Evolutionary conservation across 345 rosid genomes (phyloP), one percentile per base, ranked within the genome.

Genomic region (Pugionium dolabratum): DNA sequence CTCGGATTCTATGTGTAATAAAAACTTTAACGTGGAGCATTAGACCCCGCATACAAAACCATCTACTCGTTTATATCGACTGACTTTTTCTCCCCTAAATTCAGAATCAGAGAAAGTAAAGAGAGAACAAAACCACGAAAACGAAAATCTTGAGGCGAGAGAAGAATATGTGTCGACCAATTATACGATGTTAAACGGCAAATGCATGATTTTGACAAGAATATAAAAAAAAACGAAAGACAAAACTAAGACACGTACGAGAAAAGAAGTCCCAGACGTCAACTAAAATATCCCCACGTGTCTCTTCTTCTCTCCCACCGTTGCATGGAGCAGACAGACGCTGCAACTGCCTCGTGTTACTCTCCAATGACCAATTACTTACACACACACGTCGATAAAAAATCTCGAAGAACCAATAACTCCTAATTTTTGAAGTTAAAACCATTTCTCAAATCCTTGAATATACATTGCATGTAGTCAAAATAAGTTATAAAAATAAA

Each of bases 301-400:
- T 42, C 48, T 11, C 33, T 56, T 7, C 28, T 40, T 28, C 45
- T 58, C 56, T 45, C 76, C 76, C 72, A 73, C 77, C 75, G 47
- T 75, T 84, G 80, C 90, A 84, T 85, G 88, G 78, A 76, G 55
- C 49, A 49, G 42, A 68, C 66, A 58, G 49, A 59, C 66, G 71
- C 76, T 66, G 76, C 76, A 59, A 66, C 32, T 59, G 76, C 76
- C 76, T 66, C 72, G 76, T 73, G 76, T 66, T 66, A 45, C 44
- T 49, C 66, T 32, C 29, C 11, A 42, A 42, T 1, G 4, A 50
- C 76, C 66, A 64, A 72, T 72, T 9, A 34, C 54, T 28, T n/a
- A 54, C 2, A 1, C 29, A 29, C 35, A 29, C 75, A 65, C 54
- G 31, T 72, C 59, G 8, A 35, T 53, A 25, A 9, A 44, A 1